Evolutionary conservation across 345 rosid species (phyloP).

Genomic region (Eucalyptus curtisii): DNA sequence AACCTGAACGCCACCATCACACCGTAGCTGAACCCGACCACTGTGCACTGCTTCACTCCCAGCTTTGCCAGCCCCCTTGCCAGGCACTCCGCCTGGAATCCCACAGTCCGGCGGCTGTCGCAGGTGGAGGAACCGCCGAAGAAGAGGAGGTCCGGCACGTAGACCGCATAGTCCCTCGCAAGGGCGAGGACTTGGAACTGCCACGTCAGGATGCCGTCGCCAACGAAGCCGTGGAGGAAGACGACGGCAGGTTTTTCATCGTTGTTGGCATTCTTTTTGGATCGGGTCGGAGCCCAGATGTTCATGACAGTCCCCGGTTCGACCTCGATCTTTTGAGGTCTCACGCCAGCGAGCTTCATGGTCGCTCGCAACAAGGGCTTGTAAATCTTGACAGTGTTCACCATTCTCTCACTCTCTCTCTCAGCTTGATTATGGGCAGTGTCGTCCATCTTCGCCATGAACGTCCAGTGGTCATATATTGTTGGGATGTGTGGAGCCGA

Average conservation of each 20-base stretch:
- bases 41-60: slow-evolving; percentile 22
- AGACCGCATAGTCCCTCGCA: slow-evolving; percentile 15
- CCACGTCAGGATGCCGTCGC: slow-evolving; percentile 26
- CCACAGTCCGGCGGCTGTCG: slow-evolving; percentile 4
- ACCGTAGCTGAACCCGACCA: slow-evolving; percentile 35
- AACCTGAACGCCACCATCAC: slow-evolving; percentile 31
- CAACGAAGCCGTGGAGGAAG: slow-evolving; percentile 25
- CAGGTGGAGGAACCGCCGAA: slow-evolving; percentile 31
- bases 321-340: slow-evolving; percentile 4
- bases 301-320: slow-evolving; percentile 22
- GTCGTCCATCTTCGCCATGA: not conserved
- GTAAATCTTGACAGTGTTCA: slow-evolving; percentile 2
- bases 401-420: slow-evolving; percentile 1
- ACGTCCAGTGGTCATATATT: not conserved
- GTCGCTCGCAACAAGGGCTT: not conserved
- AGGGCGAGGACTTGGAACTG: slow-evolving; percentile 21
- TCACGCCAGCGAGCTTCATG: slow-evolving; percentile 6
- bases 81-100: slow-evolving; percentile 29
- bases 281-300: slow-evolving; percentile 20
- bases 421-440: not conserved
- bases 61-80: slow-evolving; percentile 18
- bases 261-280: not conserved
- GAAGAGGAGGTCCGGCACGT: slow-evolving; percentile 37
- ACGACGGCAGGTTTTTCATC: slow-evolving; percentile 7
- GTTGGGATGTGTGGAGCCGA: too few species aligned